Evolutionary conservation across 192 early-diverging fungal genomes (phyloP).

Genomic region (Allomyces macrogynus): DNA sequence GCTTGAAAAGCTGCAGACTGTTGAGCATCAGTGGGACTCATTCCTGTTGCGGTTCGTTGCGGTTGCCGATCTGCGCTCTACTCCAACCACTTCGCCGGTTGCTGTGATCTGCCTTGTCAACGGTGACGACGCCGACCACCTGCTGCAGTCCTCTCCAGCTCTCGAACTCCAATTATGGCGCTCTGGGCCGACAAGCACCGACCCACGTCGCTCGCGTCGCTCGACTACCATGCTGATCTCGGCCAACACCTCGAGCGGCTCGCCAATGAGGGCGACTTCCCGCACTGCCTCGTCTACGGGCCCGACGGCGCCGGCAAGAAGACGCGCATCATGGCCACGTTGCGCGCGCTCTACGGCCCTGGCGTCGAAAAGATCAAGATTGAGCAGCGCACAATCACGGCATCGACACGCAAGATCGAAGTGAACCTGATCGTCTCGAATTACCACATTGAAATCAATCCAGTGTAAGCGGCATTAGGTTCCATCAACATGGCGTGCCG

Average conservation of each 20-base stretch:
- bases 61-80: too few relatives aligned
- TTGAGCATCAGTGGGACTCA: too few relatives aligned
- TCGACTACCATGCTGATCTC: conserved; percentile 62
- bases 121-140: not conserved
- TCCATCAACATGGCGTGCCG: too few relatives aligned
- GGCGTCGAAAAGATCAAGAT: conserved; percentile 88
- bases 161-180: conserved; percentile 15
- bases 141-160: too few relatives aligned
- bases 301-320: conserved; percentile 93
- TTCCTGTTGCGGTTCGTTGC: too few relatives aligned
- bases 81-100: not conserved
- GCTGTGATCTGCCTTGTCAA: not conserved
- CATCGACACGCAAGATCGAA: conserved; percentile 66
- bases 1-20: too few relatives aligned
- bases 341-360: conserved; percentile 75
- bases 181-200: conserved; percentile 94
- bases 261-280: conserved; percentile 58
- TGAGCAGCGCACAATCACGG: conserved; percentile 58
- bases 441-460: conserved; percentile 91
- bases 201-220: conserved; percentile 57
- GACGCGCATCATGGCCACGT: conserved; percentile 67
- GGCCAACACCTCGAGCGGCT: conserved; percentile 51
- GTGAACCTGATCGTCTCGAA: conserved; percentile 78
- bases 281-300: conserved; percentile 87
- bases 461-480: conserved; percentile 32